phyloP scores from a whole-genome alignment of 1,284 basidiomycete species.

The Austropuccinia psidii region DNA sequence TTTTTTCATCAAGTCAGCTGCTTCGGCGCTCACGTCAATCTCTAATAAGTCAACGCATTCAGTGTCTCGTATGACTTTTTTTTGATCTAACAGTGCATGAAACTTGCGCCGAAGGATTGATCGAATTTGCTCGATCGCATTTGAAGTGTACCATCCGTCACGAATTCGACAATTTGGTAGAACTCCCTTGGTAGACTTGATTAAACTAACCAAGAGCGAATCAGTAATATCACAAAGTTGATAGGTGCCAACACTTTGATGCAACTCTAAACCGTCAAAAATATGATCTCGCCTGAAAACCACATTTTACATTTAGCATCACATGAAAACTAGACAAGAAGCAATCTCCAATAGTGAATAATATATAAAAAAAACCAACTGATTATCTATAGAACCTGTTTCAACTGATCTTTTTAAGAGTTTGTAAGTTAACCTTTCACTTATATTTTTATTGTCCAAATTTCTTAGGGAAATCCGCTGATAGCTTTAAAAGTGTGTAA shows the following conservation, averaged over 20 bases:
- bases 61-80: neutral
- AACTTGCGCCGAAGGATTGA: slow-evolving; percentile 76
- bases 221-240: slow-evolving; percentile 88
- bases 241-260: slow-evolving; percentile 77
- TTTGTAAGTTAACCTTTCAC: slow-evolving; percentile 21
- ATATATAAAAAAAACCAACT: neutral
- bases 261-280: slow-evolving; percentile 74
- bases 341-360: neutral
- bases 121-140: slow-evolving; percentile 71
- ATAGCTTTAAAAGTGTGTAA: too few species aligned
- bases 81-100: slow-evolving; percentile 62
- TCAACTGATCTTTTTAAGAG: neutral
- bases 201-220: slow-evolving; percentile 67
- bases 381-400: neutral
- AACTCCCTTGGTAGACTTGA: slow-evolving; percentile 54
- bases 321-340: neutral
- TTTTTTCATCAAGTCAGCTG: slow-evolving; percentile 12
- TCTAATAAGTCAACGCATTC: slow-evolving; percentile 23
- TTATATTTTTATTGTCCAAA: slow-evolving; percentile 8
- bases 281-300: slow-evolving; percentile 58
- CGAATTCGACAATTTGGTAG: slow-evolving; percentile 54
- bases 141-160: slow-evolving; percentile 74
- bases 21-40: neutral
- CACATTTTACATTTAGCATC: too few species aligned
- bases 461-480: slow-evolving; percentile 55